A percentile compares a stretch with the other conserved stretches of the same genome.
Conservation (phyloP, 176 grass and related monocot genomes). For the Triticum timopheevii region DNA sequence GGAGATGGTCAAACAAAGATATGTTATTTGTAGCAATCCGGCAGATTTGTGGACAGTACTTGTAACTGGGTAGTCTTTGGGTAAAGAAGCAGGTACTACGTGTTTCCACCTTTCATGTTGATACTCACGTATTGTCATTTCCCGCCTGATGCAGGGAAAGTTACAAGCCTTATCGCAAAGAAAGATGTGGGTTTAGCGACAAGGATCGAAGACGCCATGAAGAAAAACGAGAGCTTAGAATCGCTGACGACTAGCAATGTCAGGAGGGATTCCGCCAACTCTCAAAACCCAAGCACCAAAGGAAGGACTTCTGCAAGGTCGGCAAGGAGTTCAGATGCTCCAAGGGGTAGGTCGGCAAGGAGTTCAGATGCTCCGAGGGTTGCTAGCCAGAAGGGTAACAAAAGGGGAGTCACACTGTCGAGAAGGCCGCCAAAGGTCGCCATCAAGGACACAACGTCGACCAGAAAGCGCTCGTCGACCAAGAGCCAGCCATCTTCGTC, state of each 20-base stretch:
- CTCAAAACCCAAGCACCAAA: slow-evolving; percentile 31
- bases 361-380: slow-evolving; percentile 39
- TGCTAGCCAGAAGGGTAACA: slow-evolving; percentile 47
- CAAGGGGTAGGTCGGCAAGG: slow-evolving; percentile 38
- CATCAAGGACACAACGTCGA: slow-evolving; percentile 39
- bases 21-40: not conserved
- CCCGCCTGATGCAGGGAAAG: slow-evolving; percentile 66
- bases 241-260: slow-evolving; percentile 56
- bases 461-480: slow-evolving; percentile 19
- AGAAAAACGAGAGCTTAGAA: slow-evolving; percentile 97
- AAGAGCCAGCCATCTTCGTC: slow-evolving; percentile 32
- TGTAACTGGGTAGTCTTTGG: not conserved
- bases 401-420: slow-evolving; percentile 41
- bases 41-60: not conserved
- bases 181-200: slow-evolving; percentile 78
- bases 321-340: slow-evolving; percentile 32
- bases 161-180: slow-evolving; percentile 92
- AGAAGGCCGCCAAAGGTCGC: slow-evolving; percentile 46
- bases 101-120: not conserved
- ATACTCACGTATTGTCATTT: not conserved
- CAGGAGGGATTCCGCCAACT: slow-evolving; percentile 41
- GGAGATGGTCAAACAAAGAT: not conserved
- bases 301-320: slow-evolving; percentile 41
- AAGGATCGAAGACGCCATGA: slow-evolving; percentile 85
- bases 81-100: not conserved